phyloP scores from a whole-genome alignment of 352 stramenopile species.

The Pythium rishiriense region DNA sequence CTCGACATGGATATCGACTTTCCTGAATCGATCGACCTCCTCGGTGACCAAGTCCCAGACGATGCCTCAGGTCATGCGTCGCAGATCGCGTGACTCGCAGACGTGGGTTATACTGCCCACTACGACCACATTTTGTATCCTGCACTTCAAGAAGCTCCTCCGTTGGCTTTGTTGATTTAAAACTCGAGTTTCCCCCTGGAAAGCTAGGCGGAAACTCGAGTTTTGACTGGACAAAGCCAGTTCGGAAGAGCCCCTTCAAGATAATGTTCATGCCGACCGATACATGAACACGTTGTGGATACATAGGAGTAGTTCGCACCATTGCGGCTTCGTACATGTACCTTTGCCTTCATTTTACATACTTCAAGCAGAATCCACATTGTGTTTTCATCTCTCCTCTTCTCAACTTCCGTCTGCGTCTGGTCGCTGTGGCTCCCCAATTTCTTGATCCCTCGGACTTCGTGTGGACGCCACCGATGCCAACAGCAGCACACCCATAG shows the following conservation, averaged over 20 bases:
- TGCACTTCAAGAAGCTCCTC: background rate
- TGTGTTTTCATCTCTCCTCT: background rate
- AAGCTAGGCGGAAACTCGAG: constrained; percentile 4
- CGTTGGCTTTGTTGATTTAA: constrained; percentile 2
- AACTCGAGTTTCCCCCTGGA: constrained; percentile 8
- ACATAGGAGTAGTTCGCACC: background rate
- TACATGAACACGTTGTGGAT: background rate
- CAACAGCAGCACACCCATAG: constrained; percentile 19
- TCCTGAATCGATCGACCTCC: background rate
- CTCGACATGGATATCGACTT: too few relatives aligned
- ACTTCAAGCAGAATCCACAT: too few relatives aligned
- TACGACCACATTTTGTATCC: too few relatives aligned
- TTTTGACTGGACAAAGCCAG: background rate
- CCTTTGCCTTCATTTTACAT: too few relatives aligned
- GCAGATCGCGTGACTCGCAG: constrained; percentile 4
- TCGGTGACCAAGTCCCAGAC: background rate
- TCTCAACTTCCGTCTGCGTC: background rate
- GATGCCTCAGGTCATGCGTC: background rate
- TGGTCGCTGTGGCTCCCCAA: background rate
- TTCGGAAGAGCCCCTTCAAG: background rate
- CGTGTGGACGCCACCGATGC: constrained; percentile 14
- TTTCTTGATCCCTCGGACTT: background rate
- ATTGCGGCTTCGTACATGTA: background rate
- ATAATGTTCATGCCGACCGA: background rate
- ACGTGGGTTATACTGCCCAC: too few relatives aligned